Base-by-base conservation (phyloP, 495 filamentous ascomycete species). In the Cercophora sp. region DNA sequence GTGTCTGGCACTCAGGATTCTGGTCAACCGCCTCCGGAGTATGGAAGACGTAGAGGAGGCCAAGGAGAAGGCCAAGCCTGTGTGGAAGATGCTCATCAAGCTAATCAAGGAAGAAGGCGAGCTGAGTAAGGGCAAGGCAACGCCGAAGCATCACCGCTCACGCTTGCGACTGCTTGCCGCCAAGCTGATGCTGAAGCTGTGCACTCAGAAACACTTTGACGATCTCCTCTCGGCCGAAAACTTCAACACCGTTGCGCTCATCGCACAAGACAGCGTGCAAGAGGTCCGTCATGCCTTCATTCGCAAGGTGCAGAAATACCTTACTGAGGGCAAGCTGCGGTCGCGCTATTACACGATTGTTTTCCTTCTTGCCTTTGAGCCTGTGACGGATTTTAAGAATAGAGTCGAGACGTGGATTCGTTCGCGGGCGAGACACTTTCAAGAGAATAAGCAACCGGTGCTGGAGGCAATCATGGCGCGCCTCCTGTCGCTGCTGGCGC, bases 341-440 rank as follows among this genome's bases (percentile, higher is more conserved):
- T 61, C 77, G 10, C 80, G 94, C 5, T 99, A 89, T 78, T 94
- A 94, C 64, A 85, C 85, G 5, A 82, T 96, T 36, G 77, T 92
- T 4, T 97, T 94, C 71, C 70, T 97, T 25, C 83, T 90, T 51
- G 92, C 93, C 1, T 96, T 90, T 58, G 93, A 99, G 70, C 93
- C 93, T 3, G 76, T 78, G 31, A 54, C 64, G 2, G 72, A 76
- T 11, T 78, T 94, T 66, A 85, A 83, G 60, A 80, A 82, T 32
- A 84, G 84, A 27, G 85, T 85, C 0, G 79, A 87, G 37, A 96
- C 87, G 0, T 99, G 93, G 93, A 81, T 97, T 41, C 85, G 87
- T 18, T 89, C 89, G 43, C 85, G 91, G 5, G 81, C 84, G 15
- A 70, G 74, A 18, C 69, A 78, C 53, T 79, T 75, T 48, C 67